Base-by-base conservation (phyloP, 805 yeast species). In the Nakazawaea molendinolei region DNA sequence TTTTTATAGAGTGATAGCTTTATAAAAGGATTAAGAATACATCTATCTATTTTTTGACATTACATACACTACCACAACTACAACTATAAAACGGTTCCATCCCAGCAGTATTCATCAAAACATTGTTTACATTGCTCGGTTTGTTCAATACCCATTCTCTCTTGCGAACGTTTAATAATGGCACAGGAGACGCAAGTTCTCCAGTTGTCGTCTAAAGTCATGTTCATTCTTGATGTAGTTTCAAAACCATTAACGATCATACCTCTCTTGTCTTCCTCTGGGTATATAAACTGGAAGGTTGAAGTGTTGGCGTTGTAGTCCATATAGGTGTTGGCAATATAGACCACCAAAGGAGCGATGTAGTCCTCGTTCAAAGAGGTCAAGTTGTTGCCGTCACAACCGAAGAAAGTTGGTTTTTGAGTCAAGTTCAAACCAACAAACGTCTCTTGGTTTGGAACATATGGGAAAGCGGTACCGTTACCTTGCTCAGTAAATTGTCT, bases 121-220 rank as follows among this genome's bases (percentile, higher is more conserved):
- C 74, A 68, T 25, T 43, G 34, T 3, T 41, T 26, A 42, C 72
- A 67, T 18, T 24, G 36, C 14, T 17, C 37, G 5, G 30, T 10
- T 19, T 25, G 36, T 12, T 18, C 24, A 14, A 47, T 45, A 22
- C 32, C 36, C 13, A 50, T 48, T n/a, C 66, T 52, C 41, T 74
- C 80, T 38, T 69, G 63, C 24, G 63, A 60, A 39, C 83, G 53
- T 40, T 75, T 76, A 21, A 76, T 44, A 15, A 76, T 51, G 1
- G 79, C 69, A 52, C 86, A 79, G 1, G 71, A 74, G 8, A 78
- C 42, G 45, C 86, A 78, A 5, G 55, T 52, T 5, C 65, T 50
- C 49, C 58, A 76, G 31, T 55, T 47, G 1, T 46, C 34, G 34
- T 56, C 59, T 3, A 38, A 17, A 1, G 67, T 53, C 5, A 69